Evolutionary conservation across 1,284 basidiomycete genomes (phyloP).

Genomic region (Trametes hirsuta): DNA sequence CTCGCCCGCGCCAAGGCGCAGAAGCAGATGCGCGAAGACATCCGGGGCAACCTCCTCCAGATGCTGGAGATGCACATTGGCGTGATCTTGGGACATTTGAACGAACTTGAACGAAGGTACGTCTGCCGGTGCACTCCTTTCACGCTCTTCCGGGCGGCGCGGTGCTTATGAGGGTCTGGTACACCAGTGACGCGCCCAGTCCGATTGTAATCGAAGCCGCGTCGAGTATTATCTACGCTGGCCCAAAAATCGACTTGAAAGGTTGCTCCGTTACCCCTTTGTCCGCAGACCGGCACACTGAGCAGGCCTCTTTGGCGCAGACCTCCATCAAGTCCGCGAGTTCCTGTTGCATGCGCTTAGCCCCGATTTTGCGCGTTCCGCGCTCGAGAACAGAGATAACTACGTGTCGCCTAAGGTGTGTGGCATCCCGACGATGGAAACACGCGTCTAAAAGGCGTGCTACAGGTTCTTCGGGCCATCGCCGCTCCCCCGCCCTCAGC

Average conservation of each 20-base stretch:
- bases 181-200: constrained; percentile 43
- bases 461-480: constrained; percentile 53
- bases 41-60: constrained; percentile 61
- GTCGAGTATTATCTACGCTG: constrained; percentile 66
- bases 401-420: constrained; percentile 59
- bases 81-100: constrained; percentile 57
- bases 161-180: background rate
- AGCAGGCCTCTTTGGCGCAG: constrained; percentile 38
- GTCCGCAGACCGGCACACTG: background rate
- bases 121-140: background rate
- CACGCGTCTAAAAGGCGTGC: background rate
- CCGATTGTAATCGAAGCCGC: constrained; percentile 63
- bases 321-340: constrained; percentile 57
- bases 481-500: constrained; percentile 57
- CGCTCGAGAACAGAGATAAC: constrained; percentile 51
- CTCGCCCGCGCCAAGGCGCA: constrained; percentile 72
- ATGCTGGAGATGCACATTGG: constrained; percentile 69
- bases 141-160: background rate
- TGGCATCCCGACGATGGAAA: background rate
- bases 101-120: constrained; percentile 58
- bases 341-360: constrained; percentile 60
- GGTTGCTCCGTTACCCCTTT: constrained; percentile 36
- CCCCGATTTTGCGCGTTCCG: constrained; percentile 57
- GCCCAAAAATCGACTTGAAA: constrained; percentile 58
- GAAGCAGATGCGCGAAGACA: constrained; percentile 65